A percentile compares a stretch with the other conserved stretches of the same genome.
phyloP scores from a whole-genome alignment of 805 yeast genomes.

The Wickerhamiella qilinensis region DNA sequence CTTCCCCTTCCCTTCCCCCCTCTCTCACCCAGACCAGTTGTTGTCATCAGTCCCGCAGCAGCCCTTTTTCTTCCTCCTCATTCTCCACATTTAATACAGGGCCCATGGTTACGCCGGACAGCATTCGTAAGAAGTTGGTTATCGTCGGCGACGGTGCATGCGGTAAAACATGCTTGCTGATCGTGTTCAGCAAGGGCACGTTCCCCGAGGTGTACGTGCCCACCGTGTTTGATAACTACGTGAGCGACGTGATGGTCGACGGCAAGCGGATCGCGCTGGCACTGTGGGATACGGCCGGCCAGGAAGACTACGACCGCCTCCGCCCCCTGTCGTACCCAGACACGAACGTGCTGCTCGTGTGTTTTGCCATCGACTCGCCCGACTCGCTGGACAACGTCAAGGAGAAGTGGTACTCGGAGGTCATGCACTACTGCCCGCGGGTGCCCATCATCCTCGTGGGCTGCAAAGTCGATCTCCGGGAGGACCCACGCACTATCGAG shows the following conservation, averaged over 20 bases:
- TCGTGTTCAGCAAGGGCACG: constrained; percentile 69
- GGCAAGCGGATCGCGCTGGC: constrained; percentile 89
- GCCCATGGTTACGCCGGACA: constrained; percentile 15
- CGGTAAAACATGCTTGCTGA: constrained; percentile 86
- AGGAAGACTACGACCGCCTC: constrained; percentile 90
- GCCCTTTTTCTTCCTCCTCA: neutral
- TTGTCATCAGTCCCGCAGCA: neutral
- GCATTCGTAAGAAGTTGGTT: constrained; percentile 44
- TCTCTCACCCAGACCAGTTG: neutral
- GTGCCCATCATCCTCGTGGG: constrained; percentile 87
- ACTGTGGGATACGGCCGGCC: constrained; percentile 97
- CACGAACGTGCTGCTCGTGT: constrained; percentile 77
- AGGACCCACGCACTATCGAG: constrained; percentile 64
- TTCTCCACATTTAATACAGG: neutral
- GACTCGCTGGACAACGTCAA: constrained; percentile 87
- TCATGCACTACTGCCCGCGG: constrained; percentile 83
- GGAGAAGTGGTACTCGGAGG: constrained; percentile 93
- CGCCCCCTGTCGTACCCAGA: constrained; percentile 88
- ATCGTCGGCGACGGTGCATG: constrained; percentile 97
- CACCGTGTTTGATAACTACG: constrained; percentile 93
- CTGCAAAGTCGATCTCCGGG: constrained; percentile 78
- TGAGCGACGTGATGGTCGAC: constrained; percentile 85
- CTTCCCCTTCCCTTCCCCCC: constrained; percentile 2
- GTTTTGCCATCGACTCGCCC: constrained; percentile 82
- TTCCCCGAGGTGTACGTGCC: constrained; percentile 93